These are phyloP conservation scores for Alloteropsis semialata DNA, from an alignment of 176 grass and related monocot species.

Conservation along the genomic window DNA sequence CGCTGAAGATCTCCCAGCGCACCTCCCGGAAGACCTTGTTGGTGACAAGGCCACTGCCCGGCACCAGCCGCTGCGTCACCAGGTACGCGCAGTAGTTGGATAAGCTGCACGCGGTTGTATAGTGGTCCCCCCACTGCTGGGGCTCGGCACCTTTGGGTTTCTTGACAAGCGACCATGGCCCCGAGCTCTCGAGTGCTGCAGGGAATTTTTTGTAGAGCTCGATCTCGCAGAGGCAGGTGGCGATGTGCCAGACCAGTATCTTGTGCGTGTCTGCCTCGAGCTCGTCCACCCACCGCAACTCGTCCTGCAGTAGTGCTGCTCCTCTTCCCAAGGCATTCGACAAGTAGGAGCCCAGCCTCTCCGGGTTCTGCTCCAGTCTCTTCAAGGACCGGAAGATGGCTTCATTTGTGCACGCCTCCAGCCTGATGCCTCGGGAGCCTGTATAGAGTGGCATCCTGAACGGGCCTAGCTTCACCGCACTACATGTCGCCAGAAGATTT, in stretches of 20 bases:
- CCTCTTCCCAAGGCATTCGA: background rate
- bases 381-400: background rate
- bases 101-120: background rate
- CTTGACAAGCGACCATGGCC: too few species aligned
- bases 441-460: too few species aligned
- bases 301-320: too few species aligned
- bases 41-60: background rate
- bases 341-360: background rate
- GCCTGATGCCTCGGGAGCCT: background rate
- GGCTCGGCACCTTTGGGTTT: background rate
- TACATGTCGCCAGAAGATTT: background rate
- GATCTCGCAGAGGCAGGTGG: conserved; percentile 10
- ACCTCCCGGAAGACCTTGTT: background rate
- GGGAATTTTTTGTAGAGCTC: background rate
- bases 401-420: background rate
- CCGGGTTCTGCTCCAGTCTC: rapidly evolving
- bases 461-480: background rate
- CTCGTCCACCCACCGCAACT: background rate
- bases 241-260: conserved; percentile 26
- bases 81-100: background rate
- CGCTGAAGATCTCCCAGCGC: rapidly evolving
- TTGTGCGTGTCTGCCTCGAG: conserved; percentile 18
- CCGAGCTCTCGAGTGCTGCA: too few species aligned
- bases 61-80: background rate
- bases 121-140: background rate